A percentile compares a stretch with the other conserved stretches of the same genome.
Evolutionary conservation across 139 green algal genomes (phyloP).

Genomic region (Mesotaenium endlicherianum): DNA sequence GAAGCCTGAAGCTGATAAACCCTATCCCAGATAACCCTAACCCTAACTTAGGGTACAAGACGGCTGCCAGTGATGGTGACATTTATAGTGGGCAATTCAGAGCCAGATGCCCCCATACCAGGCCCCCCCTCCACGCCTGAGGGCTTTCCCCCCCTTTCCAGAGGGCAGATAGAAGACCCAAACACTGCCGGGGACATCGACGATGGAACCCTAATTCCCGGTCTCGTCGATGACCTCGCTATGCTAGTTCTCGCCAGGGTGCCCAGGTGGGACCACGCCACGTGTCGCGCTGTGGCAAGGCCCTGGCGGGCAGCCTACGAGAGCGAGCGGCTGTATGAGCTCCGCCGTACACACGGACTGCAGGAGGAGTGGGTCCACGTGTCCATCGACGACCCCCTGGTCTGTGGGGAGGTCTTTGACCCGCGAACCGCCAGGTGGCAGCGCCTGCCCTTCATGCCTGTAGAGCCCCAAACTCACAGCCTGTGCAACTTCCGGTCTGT

Average conservation of each 20-base stretch:
- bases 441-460: neutral
- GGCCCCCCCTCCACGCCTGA: no score
- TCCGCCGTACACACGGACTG: neutral
- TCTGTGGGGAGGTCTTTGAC: neutral
- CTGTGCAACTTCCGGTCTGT: neutral
- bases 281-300: neutral
- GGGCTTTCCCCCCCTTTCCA: no score
- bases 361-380: neutral
- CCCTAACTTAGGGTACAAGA: no score
- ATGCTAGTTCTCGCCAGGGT: neutral
- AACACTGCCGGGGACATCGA: no score
- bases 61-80: no score
- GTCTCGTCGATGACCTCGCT: neutral
- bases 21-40: no score
- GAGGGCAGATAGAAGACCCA: no score
- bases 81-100: no score
- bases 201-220: neutral
- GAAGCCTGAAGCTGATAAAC: no score
- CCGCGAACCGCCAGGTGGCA: neutral
- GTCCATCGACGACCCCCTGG: neutral
- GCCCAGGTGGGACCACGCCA: neutral
- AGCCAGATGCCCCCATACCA: no score
- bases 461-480: neutral
- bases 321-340: neutral
- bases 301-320: neutral